Conservation (phyloP, 1,284 basidiomycete species). For the Ceratobasidium sp. region DNA sequence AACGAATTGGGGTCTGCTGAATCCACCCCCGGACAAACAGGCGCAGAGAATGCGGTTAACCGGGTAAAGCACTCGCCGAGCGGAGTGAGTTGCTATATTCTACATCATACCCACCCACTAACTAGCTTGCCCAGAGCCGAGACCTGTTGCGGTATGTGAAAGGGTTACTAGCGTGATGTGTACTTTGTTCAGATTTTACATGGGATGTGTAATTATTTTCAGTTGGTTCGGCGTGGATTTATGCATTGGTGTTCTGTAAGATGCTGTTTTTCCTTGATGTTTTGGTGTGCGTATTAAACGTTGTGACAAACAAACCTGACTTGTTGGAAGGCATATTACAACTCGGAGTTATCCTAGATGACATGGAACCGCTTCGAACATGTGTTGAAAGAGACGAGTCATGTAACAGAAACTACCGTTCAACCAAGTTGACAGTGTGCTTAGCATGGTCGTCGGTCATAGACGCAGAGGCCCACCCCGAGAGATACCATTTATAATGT, state of each 20-base stretch:
- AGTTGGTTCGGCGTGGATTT: background rate
- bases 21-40: conserved; percentile 18
- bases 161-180: conserved; percentile 62
- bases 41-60: conserved; percentile 25
- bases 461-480: too few species aligned
- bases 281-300: background rate
- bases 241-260: background rate
- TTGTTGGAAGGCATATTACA: too few species aligned
- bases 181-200: background rate
- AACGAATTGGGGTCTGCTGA: background rate
- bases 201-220: conserved; percentile 33
- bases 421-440: too few species aligned
- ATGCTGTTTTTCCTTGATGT: background rate
- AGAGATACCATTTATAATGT: too few species aligned
- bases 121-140: conserved; percentile 59
- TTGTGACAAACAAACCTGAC: too few species aligned
- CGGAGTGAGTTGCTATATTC: conserved; percentile 52
- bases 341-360: too few species aligned
- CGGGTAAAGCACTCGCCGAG: conserved; percentile 35
- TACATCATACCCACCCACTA: background rate
- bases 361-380: too few species aligned
- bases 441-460: too few species aligned
- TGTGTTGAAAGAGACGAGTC: too few species aligned
- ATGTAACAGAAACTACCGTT: too few species aligned
- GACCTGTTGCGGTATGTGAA: conserved; percentile 77